Evolutionary conservation across 352 stramenopile genomes (phyloP).

Genomic region (Phytopythium oedochilum): DNA sequence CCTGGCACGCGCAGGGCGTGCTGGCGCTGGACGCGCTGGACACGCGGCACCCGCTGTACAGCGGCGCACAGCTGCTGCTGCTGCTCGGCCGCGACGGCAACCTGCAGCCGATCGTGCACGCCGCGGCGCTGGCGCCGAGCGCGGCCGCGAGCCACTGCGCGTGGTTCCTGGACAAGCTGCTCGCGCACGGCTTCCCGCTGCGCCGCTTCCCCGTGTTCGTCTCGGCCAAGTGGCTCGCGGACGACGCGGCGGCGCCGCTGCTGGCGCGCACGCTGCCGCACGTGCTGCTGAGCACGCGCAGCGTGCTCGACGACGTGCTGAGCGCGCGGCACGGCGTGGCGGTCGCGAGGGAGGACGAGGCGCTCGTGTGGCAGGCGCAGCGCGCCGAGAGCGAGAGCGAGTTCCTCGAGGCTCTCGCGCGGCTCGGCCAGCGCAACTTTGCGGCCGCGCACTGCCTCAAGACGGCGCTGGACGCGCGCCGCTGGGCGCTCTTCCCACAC

Average conservation of each 20-base stretch:
- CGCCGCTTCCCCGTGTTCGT: constrained; percentile 33
- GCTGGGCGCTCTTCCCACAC: constrained; percentile 46
- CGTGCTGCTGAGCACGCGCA: constrained; percentile 30
- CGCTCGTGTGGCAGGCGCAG: constrained; percentile 33
- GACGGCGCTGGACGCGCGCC: constrained; percentile 19
- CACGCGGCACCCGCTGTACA: constrained; percentile 20
- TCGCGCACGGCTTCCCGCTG: constrained; percentile 39
- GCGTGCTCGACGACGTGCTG: constrained; percentile 30
- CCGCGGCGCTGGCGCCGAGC: constrained; percentile 31
- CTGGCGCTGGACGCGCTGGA: constrained; percentile 31
- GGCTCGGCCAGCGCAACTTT: constrained; percentile 27
- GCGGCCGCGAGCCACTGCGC: constrained; percentile 18
- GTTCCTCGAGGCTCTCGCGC: constrained; percentile 19
- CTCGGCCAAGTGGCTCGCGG: constrained; percentile 18
- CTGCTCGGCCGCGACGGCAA: constrained; percentile 34
- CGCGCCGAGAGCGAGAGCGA: constrained; percentile 34
- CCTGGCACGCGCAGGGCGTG: constrained; percentile 37
- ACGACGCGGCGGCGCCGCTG: constrained; percentile 7
- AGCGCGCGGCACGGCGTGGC: constrained; percentile 6
- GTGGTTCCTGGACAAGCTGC: constrained; percentile 44
- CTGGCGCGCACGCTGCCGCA: constrained; percentile 25
- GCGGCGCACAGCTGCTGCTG: constrained; percentile 28
- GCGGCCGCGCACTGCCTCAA: constrained; percentile 30
- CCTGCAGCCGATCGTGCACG: constrained; percentile 29
- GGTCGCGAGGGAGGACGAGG: constrained; percentile 20